Conservation (phyloP, 371 early-diverging fungal genomes). For the Neoconidiobolus thromboides region DNA sequence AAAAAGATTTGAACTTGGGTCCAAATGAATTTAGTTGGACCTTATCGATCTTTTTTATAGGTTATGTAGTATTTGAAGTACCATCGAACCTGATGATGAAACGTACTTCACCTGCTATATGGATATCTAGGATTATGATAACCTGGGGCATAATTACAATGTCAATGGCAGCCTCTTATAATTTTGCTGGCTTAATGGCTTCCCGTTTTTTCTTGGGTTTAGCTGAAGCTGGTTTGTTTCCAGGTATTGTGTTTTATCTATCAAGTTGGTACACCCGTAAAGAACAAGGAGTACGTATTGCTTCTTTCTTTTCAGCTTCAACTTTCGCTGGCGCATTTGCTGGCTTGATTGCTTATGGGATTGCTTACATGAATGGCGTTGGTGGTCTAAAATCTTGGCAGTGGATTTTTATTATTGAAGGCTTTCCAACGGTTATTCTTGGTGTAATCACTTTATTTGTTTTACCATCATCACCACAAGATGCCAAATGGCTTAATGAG, state of each 20-base stretch:
- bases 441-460: slow-evolving; percentile 17
- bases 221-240: slow-evolving; percentile 48
- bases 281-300: slow-evolving; percentile 54
- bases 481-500: slow-evolving; percentile 22
- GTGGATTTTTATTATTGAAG: slow-evolving; percentile 35
- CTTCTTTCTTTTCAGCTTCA: slow-evolving; percentile 36
- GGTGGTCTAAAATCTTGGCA: slow-evolving; percentile 25
- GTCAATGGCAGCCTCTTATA: slow-evolving; percentile 16
- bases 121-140: slow-evolving; percentile 53
- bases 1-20: slow-evolving; percentile 12
- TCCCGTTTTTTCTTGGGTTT: slow-evolving; percentile 49
- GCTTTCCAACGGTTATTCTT: slow-evolving; percentile 20
- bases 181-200: slow-evolving; percentile 23
- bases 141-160: slow-evolving; percentile 30
- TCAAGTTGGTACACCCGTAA: slow-evolving; percentile 53
- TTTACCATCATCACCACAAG: slow-evolving; percentile 38
- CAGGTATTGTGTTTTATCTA: slow-evolving; percentile 47
- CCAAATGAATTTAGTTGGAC: background rate
- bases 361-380: slow-evolving; percentile 31
- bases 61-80: slow-evolving; percentile 39
- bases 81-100: slow-evolving; percentile 42
- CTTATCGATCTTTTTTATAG: slow-evolving; percentile 9
- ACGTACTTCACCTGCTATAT: slow-evolving; percentile 30
- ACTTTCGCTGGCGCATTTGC: slow-evolving; percentile 52
- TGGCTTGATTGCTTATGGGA: slow-evolving; percentile 31